Evolutionary conservation across 106 monocot species (phyloP), one percentile per base, ranked within the genome.

Genomic region (Amphibolis antarctica): DNA sequence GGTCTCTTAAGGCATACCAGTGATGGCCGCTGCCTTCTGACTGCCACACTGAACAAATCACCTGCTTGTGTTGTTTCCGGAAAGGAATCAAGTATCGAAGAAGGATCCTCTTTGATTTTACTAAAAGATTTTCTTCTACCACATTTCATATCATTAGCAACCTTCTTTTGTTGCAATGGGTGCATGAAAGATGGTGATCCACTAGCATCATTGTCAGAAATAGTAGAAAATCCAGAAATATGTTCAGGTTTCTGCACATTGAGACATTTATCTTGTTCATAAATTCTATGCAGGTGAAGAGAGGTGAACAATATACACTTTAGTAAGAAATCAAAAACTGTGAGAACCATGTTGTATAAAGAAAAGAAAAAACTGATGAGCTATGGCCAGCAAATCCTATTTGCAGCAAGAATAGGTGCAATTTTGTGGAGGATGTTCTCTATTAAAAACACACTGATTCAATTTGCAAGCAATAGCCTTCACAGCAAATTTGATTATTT

Each of bases 11-110:
- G n/a, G n/a, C n/a, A n/a, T n/a, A 96, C 96, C 46, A 84, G 84
- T 69, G 71, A 80, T 56, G 65, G 86, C 7, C 81, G 78, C 12
- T 80, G 76, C 17, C 86, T 80, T 60, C 73, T 87, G 48, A 57
- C 64, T 59, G 87, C 68, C 54, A 72, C 83, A 77, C 82, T 75
- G 69, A 98, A 98, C 58, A 98, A 67, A 54, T 98, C 87, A n/a
- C 98, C 98, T 22, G 98, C 98, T 73, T 91, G 90, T 52, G 87
- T 91, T 67, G 70, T 93, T 75, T 81, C 88, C 45, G 77, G 62
- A 55, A 82, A 77, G 57, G 84, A 68, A 65, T 83, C 72, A 47
- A 76, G 25, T 36, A 74, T 21, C 20, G 70, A 50, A 48, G 82
- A 69, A 75, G 77, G 69, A 65, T 82, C 84, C 52, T 79, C 81